Evolutionary conservation across 1,284 basidiomycete genomes (phyloP).

Genomic region (Phlebopus sp.): DNA sequence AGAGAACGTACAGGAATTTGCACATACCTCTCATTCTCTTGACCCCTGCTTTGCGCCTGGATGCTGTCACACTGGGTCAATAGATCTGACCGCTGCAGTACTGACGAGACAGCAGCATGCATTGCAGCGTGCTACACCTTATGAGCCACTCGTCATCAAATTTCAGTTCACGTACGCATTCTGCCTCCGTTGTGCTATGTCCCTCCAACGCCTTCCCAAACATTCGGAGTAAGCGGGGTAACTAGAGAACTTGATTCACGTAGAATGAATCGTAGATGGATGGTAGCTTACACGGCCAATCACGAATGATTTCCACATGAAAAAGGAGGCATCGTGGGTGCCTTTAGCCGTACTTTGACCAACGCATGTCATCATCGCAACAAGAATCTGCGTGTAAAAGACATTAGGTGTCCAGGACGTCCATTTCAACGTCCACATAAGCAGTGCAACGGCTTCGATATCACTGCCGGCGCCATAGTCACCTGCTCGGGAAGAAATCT

Average conservation of each 20-base stretch:
- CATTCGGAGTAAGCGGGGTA: constrained; percentile 53
- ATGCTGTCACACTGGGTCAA: constrained; percentile 46
- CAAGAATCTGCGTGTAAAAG: constrained; percentile 67
- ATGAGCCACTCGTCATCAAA: constrained; percentile 13
- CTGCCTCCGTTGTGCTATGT: constrained; percentile 48
- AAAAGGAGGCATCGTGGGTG: constrained; percentile 33
- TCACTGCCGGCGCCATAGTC: constrained; percentile 63
- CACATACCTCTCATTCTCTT: constrained; percentile 21
- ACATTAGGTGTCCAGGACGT: constrained; percentile 62
- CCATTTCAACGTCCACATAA: constrained; percentile 61
- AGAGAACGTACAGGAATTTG: background rate
- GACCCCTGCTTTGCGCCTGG: constrained; percentile 28
- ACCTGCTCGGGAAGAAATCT: constrained; percentile 59
- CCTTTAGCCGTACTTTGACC: constrained; percentile 44
- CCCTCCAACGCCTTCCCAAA: constrained; percentile 54
- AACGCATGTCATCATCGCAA: constrained; percentile 59
- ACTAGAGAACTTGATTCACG: constrained; percentile 36
- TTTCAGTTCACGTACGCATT: constrained; percentile 49
- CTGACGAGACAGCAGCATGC: constrained; percentile 49
- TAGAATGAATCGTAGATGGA: background rate
- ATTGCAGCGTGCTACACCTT: constrained; percentile 50
- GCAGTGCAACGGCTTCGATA: constrained; percentile 48
- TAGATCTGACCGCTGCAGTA: constrained; percentile 51
- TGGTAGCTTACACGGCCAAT: constrained; percentile 56
- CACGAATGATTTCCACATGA: constrained; percentile 69